Conservation (phyloP, 2,329 filamentous ascomycete genomes). For the Beauveria scarabaeidicola region DNA sequence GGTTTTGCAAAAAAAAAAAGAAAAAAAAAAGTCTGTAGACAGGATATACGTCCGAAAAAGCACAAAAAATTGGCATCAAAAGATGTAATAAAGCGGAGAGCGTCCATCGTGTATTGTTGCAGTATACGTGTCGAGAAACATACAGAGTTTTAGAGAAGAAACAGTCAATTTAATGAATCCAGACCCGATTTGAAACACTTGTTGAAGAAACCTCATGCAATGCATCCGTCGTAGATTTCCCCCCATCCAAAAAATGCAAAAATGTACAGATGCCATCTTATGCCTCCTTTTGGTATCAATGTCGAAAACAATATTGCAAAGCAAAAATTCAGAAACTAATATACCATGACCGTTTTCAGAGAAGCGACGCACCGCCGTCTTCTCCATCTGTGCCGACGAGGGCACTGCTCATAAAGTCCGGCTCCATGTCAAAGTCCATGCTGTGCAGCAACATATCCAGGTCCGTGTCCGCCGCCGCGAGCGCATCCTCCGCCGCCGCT, state of each 20-base stretch:
- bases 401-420: conserved; percentile 15
- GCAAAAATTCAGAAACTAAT: not conserved
- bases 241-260: not conserved
- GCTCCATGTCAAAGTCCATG: conserved; percentile 34
- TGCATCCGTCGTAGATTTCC: not conserved
- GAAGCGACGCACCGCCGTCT: not conserved
- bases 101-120: not conserved
- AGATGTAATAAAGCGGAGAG: not conserved
- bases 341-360: not conserved
- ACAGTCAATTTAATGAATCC: not conserved
- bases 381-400: not conserved
- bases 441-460: conserved; percentile 33
- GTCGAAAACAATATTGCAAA: not conserved
- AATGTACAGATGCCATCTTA: not conserved
- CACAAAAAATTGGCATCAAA: not conserved
- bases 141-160: not conserved
- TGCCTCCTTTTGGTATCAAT: conserved; percentile 9
- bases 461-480: conserved; percentile 17
- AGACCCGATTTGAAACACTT: not conserved
- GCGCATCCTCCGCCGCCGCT: conserved; percentile 14
- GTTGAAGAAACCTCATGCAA: not conserved
- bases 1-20: too few relatives aligned
- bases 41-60: too few relatives aligned
- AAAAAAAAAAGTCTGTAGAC: too few relatives aligned
- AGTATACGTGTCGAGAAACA: not conserved